Evolutionary conservation across 345 rosid genomes (phyloP).

Genomic region (Cardamine occulta): DNA sequence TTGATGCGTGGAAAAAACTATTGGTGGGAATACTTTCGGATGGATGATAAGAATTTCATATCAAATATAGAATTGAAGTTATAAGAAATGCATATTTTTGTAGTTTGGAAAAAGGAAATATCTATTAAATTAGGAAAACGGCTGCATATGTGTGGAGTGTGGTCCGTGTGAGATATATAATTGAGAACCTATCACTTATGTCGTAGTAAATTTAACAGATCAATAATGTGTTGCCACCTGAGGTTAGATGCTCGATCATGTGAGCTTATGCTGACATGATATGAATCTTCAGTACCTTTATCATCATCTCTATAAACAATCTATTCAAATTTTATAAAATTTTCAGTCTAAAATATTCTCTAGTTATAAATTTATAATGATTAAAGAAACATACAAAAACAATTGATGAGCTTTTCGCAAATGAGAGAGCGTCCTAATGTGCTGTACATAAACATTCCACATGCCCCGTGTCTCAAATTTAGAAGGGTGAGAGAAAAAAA

Average conservation of each 20-base stretch:
- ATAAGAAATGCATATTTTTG: neutral
- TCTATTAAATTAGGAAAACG: neutral
- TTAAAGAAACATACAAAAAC: neutral
- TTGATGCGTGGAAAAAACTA: neutral
- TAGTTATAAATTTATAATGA: neutral
- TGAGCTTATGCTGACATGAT: conserved; percentile 29
- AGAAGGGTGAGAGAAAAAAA: neutral
- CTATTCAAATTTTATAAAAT: neutral
- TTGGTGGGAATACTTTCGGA: neutral
- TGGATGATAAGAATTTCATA: neutral
- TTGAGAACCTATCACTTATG: neutral
- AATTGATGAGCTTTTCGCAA: conserved; percentile 27
- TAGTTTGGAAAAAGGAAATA: neutral
- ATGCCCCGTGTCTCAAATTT: conserved; percentile 32
- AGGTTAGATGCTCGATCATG: conserved; percentile 32
- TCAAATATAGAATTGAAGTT: neutral
- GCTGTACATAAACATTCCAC: conserved; percentile 40
- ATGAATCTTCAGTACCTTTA: conserved; percentile 6
- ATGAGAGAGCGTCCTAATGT: conserved; percentile 19
- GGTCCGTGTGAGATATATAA: too few species aligned
- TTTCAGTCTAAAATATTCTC: neutral
- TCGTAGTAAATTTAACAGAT: neutral
- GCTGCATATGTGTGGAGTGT: conserved; percentile 25
- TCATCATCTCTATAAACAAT: conserved; percentile 17
- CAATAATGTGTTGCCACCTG: conserved; percentile 34